Base-by-base conservation (phyloP, 2,329 filamentous ascomycete genomes). In the Talaromyces funiculosus region DNA sequence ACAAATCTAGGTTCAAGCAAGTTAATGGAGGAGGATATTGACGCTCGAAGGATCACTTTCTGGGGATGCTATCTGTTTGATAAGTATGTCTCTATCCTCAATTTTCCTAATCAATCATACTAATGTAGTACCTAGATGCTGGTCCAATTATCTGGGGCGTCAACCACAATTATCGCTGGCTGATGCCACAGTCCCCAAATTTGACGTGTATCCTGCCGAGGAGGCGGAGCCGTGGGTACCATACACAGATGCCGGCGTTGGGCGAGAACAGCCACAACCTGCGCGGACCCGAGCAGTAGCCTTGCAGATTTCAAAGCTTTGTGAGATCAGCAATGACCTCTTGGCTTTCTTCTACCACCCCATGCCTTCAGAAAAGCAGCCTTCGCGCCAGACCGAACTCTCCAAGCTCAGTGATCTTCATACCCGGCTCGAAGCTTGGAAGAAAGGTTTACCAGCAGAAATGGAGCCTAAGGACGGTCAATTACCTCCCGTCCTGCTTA, bases 31-130 rank as follows among this genome's bases (percentile, higher is more conserved):
- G 84, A 89, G 51, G 93, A 97, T 73, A 84, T 95, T 40, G 94
- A 99, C 75, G 92, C 92, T 2, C 83, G 94, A 40, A 84, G 90
- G 57, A 88, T 97, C 43, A 97, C 94, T 0, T 97, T 97, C 70
- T 97, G 94, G 94, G 94, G 94, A 6, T 97, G 92, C 72, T 97
- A 94, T 74, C 77, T 96, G n/a, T 96, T 97, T 72, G 94, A 99
- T 78, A 97, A 97, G 81, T 85, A 69, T 64, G 79, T 70, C 35
- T 26, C 20, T 37, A 37, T 35, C 9, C 20, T 3, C 12, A 24
- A 4, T 3, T 40, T 18, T 10, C n/a, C 6, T 16, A 2, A 42
- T 14, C 12, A 14, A 14, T 14, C 7, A 20, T n/a, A 37, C 14
- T 3, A 29, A 35, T 64, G 69, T 29, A 7, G 9, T 24, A 56